Evolutionary conservation across 331 rosid genomes (phyloP), one percentile per base, ranked within the genome.

Genomic region (Cydonia oblonga): DNA sequence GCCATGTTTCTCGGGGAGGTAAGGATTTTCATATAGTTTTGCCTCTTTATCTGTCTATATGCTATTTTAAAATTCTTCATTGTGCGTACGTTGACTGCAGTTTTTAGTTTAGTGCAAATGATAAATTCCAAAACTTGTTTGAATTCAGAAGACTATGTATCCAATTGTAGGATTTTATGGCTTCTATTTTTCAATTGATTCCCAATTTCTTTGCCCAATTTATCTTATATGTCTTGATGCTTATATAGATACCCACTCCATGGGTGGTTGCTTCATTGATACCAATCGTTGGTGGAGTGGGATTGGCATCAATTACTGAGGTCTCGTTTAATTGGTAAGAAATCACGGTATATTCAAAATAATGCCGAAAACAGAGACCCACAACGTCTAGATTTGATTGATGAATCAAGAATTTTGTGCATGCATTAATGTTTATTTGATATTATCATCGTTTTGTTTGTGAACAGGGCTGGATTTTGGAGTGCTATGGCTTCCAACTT

Each of bases 401-500:
- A 52, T 28, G 20, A 30, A 64, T 9, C 23, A 64, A 62, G 46
- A 72, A 57, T 15, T 13, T 16, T 33, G 54, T 1, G 14, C 54
- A 62, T 25, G 71, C 44, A 20, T 61, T 56, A 33, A 40, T 66
- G 75, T 44, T 54, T 28, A 20, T 70, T 32, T 84, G 65, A 78
- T 59, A 46, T 53, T 30, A 61, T 22, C 49, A 49, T 61, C 53
- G 42, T 64, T 80, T 61, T 68, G 66, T 71, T 20, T 68, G 75
- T 66, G 56, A 75, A 76, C 58, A 93, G 98, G 98, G 87, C 81
- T 70, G 97, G 98, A 66, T 95, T 95, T 87, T 87, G 80, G 90
- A 95, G 93, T 80, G 98, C 98, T 44, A 95, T 95, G 98, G 98
- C 97, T 74, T 95, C 98, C 78, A 93, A 93, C 84, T 69, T 90